Base-by-base conservation (phyloP, 2,329 filamentous ascomycete genomes). In the Epichloe gansuensis region DNA sequence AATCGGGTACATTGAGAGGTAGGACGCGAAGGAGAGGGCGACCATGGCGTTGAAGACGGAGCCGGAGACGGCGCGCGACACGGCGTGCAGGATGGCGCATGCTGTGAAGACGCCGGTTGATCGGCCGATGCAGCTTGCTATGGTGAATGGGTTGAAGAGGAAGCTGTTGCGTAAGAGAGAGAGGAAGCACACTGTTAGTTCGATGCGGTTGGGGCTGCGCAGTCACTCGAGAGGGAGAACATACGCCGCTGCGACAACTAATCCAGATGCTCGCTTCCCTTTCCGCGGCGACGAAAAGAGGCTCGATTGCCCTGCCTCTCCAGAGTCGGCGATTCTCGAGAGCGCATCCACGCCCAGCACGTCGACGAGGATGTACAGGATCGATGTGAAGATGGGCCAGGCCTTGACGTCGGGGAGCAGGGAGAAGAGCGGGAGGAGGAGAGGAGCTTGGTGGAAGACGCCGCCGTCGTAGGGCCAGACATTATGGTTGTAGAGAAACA, bases 381-480 rank as follows among this genome's bases (percentile, higher is more conserved):
- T 62, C 55, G 87, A 81, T 11, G 87, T 91, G 57, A 87, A 81
- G 59, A 90, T 74, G 25, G 88, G 84, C 62, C 81, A 81, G 50
- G 70, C 66, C 55, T 76, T 71, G 47, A 81, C 76, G 64, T 84
- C 79, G 9, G 93, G 91, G 44, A 98, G 78, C 44, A 96, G 77
- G 38, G 89, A 87, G 74, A 97, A 96, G 58, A 97, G 77, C 45
- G 91, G 89, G 54, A 98, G 81, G 41, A 98, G 79, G 52, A 98
- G 76, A 47, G 93, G 93, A 42, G 90, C 89, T 75, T 95, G 77
- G 69, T 82, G 77, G 66, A 78, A 84, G 64, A 84, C 88, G 61
- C 93, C 93, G 57, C 93, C 93, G 67, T 98, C 89, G 71, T 97
- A 98, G 1, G 93, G 93, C 54, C 89, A 96, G 53, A 97, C 87